Percentiles rank a stretch among this genome's conserved stretches.
These are phyloP conservation scores for Lasiosphaeria ovina DNA, from an alignment of 495 filamentous ascomycete species.

Conservation along the genomic window DNA sequence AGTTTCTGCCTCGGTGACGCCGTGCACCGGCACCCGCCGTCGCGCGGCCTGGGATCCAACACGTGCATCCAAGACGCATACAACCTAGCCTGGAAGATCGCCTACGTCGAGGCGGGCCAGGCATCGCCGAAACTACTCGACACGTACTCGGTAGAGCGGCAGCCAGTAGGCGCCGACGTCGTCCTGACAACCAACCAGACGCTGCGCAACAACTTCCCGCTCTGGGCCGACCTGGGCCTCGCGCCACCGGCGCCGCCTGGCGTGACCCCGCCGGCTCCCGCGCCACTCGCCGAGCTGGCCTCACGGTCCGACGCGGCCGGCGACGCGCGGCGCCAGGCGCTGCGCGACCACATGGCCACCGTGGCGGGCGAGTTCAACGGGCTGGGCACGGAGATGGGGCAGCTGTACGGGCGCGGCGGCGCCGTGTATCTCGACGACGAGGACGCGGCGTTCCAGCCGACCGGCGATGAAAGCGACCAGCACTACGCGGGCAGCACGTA, in stretches of 20 bases:
- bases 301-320: slow-evolving; percentile 13
- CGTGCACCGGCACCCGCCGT: slow-evolving; percentile 42
- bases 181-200: slow-evolving; percentile 34
- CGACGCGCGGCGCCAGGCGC: slow-evolving; percentile 13
- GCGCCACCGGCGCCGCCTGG: slow-evolving; percentile 4
- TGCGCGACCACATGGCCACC: slow-evolving; percentile 18
- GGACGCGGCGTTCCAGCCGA: slow-evolving; percentile 4
- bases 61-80: slow-evolving; percentile 43
- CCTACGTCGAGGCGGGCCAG: slow-evolving; percentile 29
- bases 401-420: slow-evolving; percentile 22
- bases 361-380: slow-evolving; percentile 27
- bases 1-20: slow-evolving; percentile 45
- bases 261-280: background rate
- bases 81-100: slow-evolving; percentile 46
- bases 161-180: slow-evolving; percentile 33
- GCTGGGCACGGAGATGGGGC: slow-evolving; percentile 30
- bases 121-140: slow-evolving; percentile 24
- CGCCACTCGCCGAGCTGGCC: slow-evolving; percentile 11
- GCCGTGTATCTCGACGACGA: slow-evolving; percentile 21
- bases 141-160: slow-evolving; percentile 33
- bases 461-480: slow-evolving; percentile 10
- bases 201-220: slow-evolving; percentile 20
- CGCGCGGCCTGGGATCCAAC: slow-evolving; percentile 40
- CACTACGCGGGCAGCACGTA: slow-evolving; percentile 23
- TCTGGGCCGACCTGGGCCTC: slow-evolving; percentile 29